These are phyloP conservation scores for Diphasiastrum complanatum DNA, from an alignment of 83 land plant species.

Conservation along the genomic window DNA sequence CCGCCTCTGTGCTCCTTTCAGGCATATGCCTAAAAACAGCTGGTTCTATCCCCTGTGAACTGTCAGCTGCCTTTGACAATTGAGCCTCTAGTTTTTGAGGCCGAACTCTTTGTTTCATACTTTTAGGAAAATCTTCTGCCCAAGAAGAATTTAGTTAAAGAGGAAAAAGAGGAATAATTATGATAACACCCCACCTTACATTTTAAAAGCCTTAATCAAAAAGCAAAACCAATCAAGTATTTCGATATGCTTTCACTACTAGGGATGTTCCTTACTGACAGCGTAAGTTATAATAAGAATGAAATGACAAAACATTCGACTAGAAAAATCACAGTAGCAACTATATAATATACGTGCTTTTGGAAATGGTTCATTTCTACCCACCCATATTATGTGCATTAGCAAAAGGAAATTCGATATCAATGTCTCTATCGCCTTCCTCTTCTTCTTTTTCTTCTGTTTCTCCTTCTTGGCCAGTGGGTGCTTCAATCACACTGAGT, in stretches of 20 bases:
- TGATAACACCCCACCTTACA: background rate
- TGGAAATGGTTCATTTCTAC: background rate
- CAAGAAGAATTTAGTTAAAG: background rate
- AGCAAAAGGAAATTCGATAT: conserved; percentile 27
- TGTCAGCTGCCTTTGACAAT: background rate
- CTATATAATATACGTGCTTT: too few species aligned
- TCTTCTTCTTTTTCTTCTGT: conserved; percentile 23
- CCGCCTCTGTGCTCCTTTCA: background rate
- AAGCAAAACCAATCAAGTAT: background rate
- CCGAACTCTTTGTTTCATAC: conserved; percentile 1
- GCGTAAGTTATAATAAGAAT: too few species aligned
- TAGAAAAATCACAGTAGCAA: too few species aligned
- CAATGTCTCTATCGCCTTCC: conserved; percentile 11
- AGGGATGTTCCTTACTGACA: too few species aligned
- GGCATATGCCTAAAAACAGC: too few species aligned
- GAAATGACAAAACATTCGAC: too few species aligned
- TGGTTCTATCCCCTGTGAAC: too few species aligned
- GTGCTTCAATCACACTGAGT: conserved; percentile 27
- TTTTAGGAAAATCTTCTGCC: conserved; percentile 20
- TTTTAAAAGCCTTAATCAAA: background rate
- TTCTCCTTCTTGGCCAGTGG: conserved; percentile 27
- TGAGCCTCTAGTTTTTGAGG: conserved; percentile 7
- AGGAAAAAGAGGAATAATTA: background rate
- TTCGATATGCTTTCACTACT: too few species aligned
- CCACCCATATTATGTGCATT: conserved; percentile 15